Evolutionary conservation across 202 grass and related monocot species (phyloP), one percentile per base, ranked within the genome.

Genomic region (Saccharum hybrid): DNA sequence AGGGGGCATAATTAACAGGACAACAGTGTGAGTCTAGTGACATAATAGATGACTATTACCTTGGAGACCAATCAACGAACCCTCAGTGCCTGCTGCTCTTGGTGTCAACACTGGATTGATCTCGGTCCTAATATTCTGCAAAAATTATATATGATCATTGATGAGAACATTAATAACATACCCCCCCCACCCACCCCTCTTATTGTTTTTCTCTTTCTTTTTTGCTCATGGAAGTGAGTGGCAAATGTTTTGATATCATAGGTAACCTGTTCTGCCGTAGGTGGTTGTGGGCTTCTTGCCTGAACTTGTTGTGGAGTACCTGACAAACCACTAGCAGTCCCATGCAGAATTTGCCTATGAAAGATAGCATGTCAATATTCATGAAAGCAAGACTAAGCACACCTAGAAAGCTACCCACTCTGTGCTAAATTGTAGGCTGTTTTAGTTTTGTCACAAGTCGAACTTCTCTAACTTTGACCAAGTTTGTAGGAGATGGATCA

Each of bases 341-440:
- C 97, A 88, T 94, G 97, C 85, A 97, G 83, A 82, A 97, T 85
- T 92, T 94, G 94, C 82, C 94, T 97, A 80, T 15, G 63, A n/a
- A 80, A 40, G 8, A 57, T 57, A 57, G n/a, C 54, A 60, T 59
- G 56, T 60, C 56, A 60, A 60, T 2, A 60, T 60, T 60, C 56
- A 60, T 54, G 15, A 52, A 52, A 57, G 54, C 54, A 22, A 22
- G 19, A 59, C n/a, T 60, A 60, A 60, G 8, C n/a, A 60, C 56
- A 60, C 56, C 56, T 60, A 60, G 56, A 60, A 60, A 60, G 56
- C 56, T 23, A 51, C n/a, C 56, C 56, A 60, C 8, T 60, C n/a
- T 8, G 0, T 23, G 9, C 56, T 60, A 23, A 60, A 60, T 10
- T 60, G 56, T 10, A 60, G n/a, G 56, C 2, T 22, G 19, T 59